Conservation (phyloP, 202 grass and related monocot genomes). For the Saccharum hybrid region DNA sequence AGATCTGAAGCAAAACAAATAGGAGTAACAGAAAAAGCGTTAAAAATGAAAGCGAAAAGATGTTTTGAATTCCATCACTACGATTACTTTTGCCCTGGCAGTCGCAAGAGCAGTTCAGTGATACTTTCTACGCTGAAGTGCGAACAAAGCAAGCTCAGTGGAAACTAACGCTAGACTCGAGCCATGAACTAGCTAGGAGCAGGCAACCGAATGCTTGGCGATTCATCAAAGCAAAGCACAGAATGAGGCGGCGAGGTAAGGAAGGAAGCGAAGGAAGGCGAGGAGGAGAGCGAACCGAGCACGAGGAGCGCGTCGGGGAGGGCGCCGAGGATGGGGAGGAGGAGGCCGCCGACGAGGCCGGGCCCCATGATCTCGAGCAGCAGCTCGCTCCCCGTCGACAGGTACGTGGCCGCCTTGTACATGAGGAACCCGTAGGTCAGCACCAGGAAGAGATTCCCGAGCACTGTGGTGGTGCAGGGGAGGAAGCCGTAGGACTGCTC, state of each 20-base stretch:
- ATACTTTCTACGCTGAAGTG: background rate
- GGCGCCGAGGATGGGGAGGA: constrained; percentile 96
- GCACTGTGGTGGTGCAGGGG: constrained; percentile 83
- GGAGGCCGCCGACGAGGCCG: constrained; percentile 88
- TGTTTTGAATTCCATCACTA: background rate
- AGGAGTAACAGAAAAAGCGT: background rate
- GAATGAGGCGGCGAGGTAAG: background rate
- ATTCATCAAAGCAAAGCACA: constrained; percentile 36
- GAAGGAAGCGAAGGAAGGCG: background rate
- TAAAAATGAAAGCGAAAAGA: background rate
- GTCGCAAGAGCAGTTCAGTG: background rate
- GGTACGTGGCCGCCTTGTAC: constrained; percentile 86
- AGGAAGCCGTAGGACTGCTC: constrained; percentile 89
- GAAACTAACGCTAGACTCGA: background rate
- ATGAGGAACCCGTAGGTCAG: constrained; percentile 87
- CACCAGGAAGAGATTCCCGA: constrained; percentile 84
- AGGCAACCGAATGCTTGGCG: constrained; percentile 21
- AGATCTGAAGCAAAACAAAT: constrained; percentile 44
- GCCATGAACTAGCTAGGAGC: background rate
- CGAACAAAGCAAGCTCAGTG: background rate
- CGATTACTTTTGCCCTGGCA: background rate
- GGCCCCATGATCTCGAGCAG: constrained; percentile 92
- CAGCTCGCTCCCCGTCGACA: constrained; percentile 88
- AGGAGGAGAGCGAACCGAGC: constrained; percentile 39
- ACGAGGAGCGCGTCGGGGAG: constrained; percentile 93